Conservation (phyloP, 441 rosid species). For the Croton laevigatus region DNA sequence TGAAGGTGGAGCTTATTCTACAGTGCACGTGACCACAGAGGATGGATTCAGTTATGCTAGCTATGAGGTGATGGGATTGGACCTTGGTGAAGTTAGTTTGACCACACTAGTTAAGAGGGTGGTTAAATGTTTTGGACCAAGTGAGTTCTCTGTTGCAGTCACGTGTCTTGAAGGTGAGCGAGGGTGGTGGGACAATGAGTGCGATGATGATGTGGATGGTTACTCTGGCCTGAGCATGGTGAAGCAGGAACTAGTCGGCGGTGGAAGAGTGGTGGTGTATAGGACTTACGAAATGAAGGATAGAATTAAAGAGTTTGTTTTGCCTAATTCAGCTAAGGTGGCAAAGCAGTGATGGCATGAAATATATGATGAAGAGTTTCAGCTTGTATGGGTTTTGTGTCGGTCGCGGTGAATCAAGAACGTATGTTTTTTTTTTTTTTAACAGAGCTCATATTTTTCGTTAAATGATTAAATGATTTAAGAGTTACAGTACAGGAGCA, state of each 20-base stretch:
- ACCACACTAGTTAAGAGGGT: slow-evolving; percentile 32
- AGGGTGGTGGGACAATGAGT: slow-evolving; percentile 28
- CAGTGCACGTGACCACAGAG: slow-evolving; percentile 90
- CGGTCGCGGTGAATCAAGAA: no score
- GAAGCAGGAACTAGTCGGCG: slow-evolving; percentile 31
- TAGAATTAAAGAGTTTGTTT: background rate
- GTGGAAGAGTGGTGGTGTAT: slow-evolving; percentile 30
- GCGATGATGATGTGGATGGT: slow-evolving; percentile 36
- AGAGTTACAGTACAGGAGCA: no score
- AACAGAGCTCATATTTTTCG: no score
- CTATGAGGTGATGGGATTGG: slow-evolving; percentile 61
- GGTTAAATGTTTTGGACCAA: slow-evolving; percentile 34
- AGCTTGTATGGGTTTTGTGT: no score
- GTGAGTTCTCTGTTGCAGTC: slow-evolving; percentile 37
- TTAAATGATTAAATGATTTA: no score
- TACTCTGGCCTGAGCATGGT: slow-evolving; percentile 24
- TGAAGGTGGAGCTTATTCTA: slow-evolving; percentile 64
- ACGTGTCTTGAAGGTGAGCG: slow-evolving; percentile 24
- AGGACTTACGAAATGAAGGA: slow-evolving; percentile 19
- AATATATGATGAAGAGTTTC: no score
- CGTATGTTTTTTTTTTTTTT: no score
- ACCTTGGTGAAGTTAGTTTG: slow-evolving; percentile 31
- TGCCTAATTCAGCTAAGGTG: background rate
- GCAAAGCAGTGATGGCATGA: slow-evolving; percentile 22
- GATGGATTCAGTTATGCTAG: slow-evolving; percentile 89